Conservation (phyloP, 495 filamentous ascomycete genomes). For the Xylaria telfairii region DNA sequence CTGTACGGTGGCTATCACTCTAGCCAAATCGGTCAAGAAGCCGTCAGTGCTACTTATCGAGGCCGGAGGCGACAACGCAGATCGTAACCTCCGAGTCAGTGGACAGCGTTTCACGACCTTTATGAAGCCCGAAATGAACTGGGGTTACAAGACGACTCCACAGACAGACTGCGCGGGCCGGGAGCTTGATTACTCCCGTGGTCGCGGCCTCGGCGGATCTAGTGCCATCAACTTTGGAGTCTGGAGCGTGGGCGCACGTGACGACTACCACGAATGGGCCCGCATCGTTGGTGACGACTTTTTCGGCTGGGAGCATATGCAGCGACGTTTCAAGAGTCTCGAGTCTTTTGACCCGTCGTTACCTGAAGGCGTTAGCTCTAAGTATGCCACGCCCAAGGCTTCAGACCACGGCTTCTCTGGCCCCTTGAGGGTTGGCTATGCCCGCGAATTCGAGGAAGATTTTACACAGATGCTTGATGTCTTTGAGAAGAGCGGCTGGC, state of each 20-base stretch:
- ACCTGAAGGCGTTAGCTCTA: slow-evolving; percentile 40
- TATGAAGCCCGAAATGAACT: slow-evolving; percentile 57
- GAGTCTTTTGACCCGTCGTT: slow-evolving; percentile 59
- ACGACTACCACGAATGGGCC: slow-evolving; percentile 67
- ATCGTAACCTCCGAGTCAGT: slow-evolving; percentile 52
- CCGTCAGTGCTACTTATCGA: slow-evolving; percentile 64
- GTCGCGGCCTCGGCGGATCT: slow-evolving; percentile 65
- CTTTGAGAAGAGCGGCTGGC: slow-evolving; percentile 54
- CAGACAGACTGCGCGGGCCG: slow-evolving; percentile 59
- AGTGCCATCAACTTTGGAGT: slow-evolving; percentile 69
- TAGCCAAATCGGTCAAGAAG: slow-evolving; percentile 51
- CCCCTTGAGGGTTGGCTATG: slow-evolving; percentile 54
- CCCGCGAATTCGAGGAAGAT: slow-evolving; percentile 56
- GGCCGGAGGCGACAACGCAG: slow-evolving; percentile 59
- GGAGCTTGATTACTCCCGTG: slow-evolving; percentile 62
- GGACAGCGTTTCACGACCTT: slow-evolving; percentile 62
- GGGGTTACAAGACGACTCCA: slow-evolving; percentile 64
- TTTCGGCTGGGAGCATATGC: slow-evolving; percentile 59
- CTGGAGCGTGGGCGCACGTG: slow-evolving; percentile 60
- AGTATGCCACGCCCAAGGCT: slow-evolving; percentile 40
- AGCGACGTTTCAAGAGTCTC: slow-evolving; percentile 54
- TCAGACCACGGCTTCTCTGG: slow-evolving; percentile 59
- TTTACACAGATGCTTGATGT: slow-evolving; percentile 44
- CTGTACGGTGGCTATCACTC: slow-evolving; percentile 52
- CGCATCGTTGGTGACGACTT: slow-evolving; percentile 46